phyloP scores from a whole-genome alignment of 306 rosid species.

The Alnus rubra region DNA sequence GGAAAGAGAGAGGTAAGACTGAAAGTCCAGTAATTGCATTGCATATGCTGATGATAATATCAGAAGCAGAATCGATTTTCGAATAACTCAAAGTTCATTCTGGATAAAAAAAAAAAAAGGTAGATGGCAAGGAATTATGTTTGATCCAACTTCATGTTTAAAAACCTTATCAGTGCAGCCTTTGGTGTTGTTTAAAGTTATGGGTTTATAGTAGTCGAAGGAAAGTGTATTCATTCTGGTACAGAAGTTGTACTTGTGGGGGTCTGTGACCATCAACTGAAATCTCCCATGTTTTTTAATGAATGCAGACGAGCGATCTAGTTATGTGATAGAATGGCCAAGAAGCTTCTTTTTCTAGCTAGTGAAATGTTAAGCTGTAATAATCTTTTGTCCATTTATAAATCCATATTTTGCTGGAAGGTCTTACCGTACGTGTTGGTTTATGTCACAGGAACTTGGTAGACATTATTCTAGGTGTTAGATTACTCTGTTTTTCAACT shows the following conservation, averaged over 20 bases:
- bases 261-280: not conserved
- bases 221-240: not conserved
- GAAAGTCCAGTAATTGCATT: conserved; percentile 3
- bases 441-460: not conserved
- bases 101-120: not conserved
- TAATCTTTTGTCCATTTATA: not conserved
- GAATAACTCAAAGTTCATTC: not conserved
- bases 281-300: not conserved
- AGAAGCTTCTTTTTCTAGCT: not conserved
- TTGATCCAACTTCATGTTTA: not conserved
- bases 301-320: too few relatives aligned
- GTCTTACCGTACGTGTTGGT: not conserved
- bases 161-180: not conserved
- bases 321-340: too few relatives aligned
- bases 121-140: not conserved
- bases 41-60: not conserved
- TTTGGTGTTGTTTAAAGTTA: not conserved
- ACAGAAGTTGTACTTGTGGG: not conserved
- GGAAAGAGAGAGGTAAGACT: conserved; percentile 78
- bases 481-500: not conserved
- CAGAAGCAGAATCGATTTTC: not conserved
- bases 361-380: not conserved
- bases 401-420: not conserved
- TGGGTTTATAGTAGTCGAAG: not conserved
- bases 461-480: not conserved